These are phyloP conservation scores for Paracoccidioides lutzii DNA, from an alignment of 2,329 filamentous ascomycete genomes.

Conservation along the genomic window DNA sequence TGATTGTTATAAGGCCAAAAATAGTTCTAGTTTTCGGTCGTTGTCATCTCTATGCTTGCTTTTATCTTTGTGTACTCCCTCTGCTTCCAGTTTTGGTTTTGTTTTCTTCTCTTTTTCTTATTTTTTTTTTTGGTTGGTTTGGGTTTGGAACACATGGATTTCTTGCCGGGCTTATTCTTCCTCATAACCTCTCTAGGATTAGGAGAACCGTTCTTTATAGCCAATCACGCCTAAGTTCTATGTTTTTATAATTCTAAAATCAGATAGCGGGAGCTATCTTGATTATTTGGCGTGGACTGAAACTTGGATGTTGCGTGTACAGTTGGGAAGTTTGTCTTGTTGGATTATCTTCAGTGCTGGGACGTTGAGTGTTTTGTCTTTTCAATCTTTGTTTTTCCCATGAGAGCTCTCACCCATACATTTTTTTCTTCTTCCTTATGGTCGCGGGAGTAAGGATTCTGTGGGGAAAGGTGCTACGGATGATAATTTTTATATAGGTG, in stretches of 20 bases:
- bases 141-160: background rate
- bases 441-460: no score
- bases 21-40: conserved; percentile 6
- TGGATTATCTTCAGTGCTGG: no score
- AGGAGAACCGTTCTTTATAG: background rate
- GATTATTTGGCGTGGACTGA: background rate
- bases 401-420: no score
- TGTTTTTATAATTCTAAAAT: background rate
- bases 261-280: background rate
- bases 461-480: no score
- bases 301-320: background rate
- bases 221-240: background rate
- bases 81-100: background rate
- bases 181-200: background rate
- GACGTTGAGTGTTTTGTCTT: background rate
- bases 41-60: background rate
- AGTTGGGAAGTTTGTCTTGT: background rate
- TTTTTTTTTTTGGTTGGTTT: background rate
- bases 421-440: no score
- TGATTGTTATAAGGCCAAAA: background rate
- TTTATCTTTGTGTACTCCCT: background rate
- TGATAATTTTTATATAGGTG: no score
- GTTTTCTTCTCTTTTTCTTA: no score
- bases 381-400: background rate
- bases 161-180: background rate